Evolutionary conservation across 2,329 filamentous ascomycete genomes (phyloP).

Genomic region (Penicillium janthinellum): DNA sequence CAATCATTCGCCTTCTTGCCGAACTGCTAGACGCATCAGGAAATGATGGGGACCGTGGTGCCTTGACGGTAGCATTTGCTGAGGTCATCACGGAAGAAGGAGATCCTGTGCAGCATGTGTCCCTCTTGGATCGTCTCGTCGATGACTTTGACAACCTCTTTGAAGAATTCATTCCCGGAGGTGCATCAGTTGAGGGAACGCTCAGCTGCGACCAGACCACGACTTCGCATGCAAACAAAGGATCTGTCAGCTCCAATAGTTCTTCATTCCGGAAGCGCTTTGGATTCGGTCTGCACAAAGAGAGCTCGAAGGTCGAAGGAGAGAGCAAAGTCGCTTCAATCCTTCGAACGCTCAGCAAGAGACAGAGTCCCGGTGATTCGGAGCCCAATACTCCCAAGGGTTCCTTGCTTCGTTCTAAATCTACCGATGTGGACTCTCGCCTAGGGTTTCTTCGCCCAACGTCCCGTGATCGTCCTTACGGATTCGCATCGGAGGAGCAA

Average conservation of each 20-base stretch:
- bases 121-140: constrained; percentile 82
- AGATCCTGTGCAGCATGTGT: constrained; percentile 80
- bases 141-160: constrained; percentile 91
- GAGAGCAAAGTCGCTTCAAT: constrained; percentile 73
- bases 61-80: constrained; percentile 83
- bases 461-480: constrained; percentile 58
- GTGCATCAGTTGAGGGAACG: constrained; percentile 46
- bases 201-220: constrained; percentile 59
- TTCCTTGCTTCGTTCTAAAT: constrained; percentile 70
- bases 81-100: constrained; percentile 80
- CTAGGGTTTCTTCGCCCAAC: constrained; percentile 53
- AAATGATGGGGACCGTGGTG: constrained; percentile 87
- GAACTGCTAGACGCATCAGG: constrained; percentile 86
- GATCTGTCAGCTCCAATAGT: constrained; percentile 80
- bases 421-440: constrained; percentile 68
- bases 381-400: constrained; percentile 70
- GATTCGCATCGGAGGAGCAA: constrained; percentile 52
- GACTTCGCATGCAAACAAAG: constrained; percentile 63
- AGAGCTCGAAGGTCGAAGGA: constrained; percentile 74
- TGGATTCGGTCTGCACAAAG: constrained; percentile 75
- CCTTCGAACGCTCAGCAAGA: constrained; percentile 88
- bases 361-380: constrained; percentile 62
- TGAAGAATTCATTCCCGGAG: constrained; percentile 59
- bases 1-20: constrained; percentile 80
- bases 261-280: constrained; percentile 85